phyloP scores from a whole-genome alignment of 768 basidiomycete genomes.

The Kwoniella sp. region DNA sequence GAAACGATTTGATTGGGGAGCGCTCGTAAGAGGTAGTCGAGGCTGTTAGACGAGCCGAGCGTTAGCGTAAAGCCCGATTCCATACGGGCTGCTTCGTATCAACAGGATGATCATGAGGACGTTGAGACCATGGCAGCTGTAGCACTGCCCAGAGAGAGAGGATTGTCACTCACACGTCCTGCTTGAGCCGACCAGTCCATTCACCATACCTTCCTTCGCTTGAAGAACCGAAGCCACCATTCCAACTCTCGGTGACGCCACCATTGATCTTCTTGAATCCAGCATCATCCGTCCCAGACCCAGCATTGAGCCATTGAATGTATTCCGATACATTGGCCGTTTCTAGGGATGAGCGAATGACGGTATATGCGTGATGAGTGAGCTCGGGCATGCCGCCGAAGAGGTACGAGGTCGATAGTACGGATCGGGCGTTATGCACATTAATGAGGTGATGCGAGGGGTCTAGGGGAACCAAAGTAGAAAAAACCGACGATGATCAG shows the following conservation, averaged over 20 bases:
- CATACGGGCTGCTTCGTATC: too few relatives aligned
- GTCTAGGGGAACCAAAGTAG: conserved; percentile 63
- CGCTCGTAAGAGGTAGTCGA: conserved; percentile 32
- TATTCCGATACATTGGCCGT: conserved; percentile 74
- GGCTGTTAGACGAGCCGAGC: conserved; percentile 6
- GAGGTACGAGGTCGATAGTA: conserved; percentile 80
- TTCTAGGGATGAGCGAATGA: conserved; percentile 74
- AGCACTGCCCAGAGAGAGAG: too few relatives aligned
- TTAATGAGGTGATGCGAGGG: conserved; percentile 79
- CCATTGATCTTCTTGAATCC: conserved; percentile 11
- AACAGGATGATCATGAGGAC: background rate
- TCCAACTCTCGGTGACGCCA: background rate
- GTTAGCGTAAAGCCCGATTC: too few relatives aligned
- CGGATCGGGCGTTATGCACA: conserved; percentile 78
- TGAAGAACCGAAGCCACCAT: background rate
- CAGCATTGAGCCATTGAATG: conserved; percentile 67
- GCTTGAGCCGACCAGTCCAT: conserved; percentile 36
- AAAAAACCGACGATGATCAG: conserved; percentile 17
- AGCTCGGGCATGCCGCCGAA: conserved; percentile 87
- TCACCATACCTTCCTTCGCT: conserved; percentile 35
- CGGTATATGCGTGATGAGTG: conserved; percentile 74
- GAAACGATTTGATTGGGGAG: conserved; percentile 22
- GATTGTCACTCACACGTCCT: conserved; percentile 49
- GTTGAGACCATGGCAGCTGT: too few relatives aligned
- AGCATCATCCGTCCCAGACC: background rate